Conservation (phyloP, 257 asterid genomes). For the Buddleja alternifolia region DNA sequence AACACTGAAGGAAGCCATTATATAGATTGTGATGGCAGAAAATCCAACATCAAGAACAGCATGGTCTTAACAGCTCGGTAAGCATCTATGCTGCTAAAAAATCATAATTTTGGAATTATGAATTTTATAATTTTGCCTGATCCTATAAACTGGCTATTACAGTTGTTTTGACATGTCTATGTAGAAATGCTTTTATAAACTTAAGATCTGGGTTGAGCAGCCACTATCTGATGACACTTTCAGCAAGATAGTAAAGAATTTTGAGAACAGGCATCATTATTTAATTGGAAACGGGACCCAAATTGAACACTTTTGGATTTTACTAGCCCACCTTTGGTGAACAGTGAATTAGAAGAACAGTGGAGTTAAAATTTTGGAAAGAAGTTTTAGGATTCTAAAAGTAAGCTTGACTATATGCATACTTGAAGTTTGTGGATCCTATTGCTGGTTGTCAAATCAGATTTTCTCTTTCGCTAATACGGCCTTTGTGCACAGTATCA, state of each 20-base stretch:
- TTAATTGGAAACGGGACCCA: not conserved
- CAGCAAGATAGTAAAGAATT: not conserved
- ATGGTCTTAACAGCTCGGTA: constrained; percentile 65
- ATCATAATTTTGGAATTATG: not conserved
- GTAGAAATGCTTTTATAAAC: constrained; percentile 1
- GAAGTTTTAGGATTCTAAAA: constrained; percentile 2
- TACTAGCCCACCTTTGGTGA: not conserved
- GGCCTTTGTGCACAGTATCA: not conserved
- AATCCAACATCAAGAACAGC: constrained; percentile 38
- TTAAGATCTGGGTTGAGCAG: constrained; percentile 10
- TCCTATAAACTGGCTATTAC: constrained; percentile 20
- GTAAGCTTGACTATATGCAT: not conserved
- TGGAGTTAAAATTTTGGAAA: constrained; percentile 8
- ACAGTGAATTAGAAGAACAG: not conserved
- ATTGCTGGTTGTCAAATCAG: not conserved
- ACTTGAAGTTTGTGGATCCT: constrained; percentile 22
- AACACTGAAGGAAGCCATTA: constrained; percentile 36
- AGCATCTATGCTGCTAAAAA: constrained; percentile 27
- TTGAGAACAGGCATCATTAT: not conserved
- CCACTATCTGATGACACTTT: constrained; percentile 24
- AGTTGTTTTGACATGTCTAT: constrained; percentile 14
- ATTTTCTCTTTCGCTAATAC: constrained; percentile 11
- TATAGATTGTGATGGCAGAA: constrained; percentile 38
- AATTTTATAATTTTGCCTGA: not conserved
- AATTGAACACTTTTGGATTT: not conserved